Conservation (phyloP, 73 alveolate species). For the Paramecium caudatum region DNA sequence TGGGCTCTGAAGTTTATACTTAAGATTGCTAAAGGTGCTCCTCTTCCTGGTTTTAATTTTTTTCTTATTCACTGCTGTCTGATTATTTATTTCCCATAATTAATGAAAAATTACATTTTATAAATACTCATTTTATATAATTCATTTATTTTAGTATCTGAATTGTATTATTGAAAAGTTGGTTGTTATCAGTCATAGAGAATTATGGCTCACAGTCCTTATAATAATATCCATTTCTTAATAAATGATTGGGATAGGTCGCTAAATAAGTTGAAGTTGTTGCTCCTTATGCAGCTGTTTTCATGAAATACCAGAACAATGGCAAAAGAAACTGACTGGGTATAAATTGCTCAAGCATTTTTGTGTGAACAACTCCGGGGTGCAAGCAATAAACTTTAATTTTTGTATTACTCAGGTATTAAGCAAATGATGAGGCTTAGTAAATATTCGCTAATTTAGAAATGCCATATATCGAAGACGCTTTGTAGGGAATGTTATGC, state of each 20-base stretch:
- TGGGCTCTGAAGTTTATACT: not conserved
- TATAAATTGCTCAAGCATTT: slow-evolving; percentile 33
- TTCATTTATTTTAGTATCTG: not conserved
- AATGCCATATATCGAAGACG: not conserved
- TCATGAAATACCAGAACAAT: not conserved
- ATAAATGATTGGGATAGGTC: not conserved
- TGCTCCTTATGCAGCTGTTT: slow-evolving; percentile 46
- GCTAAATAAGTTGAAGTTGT: slow-evolving; percentile 11
- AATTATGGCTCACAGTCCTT: not conserved
- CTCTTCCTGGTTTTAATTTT: not conserved
- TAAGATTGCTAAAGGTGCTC: not conserved
- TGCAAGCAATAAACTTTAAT: slow-evolving; percentile 78
- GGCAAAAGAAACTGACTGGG: not conserved
- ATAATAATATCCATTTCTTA: slow-evolving; percentile 39
- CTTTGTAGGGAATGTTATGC: slow-evolving; percentile 64
- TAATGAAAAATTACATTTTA: not conserved
- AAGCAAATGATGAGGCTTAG: slow-evolving; percentile 72
- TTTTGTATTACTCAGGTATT: slow-evolving; percentile 75
- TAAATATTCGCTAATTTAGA: slow-evolving; percentile 71
- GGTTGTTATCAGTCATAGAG: not conserved
- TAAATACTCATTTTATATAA: slow-evolving; percentile 8
- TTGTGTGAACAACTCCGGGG: slow-evolving; percentile 80
- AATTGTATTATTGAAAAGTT: not conserved
- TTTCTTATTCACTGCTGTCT: not conserved
- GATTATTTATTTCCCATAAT: slow-evolving; percentile 18